Base-by-base conservation (phyloP, 345 rosid genomes). In the Cardamine chenopodiifolia region DNA sequence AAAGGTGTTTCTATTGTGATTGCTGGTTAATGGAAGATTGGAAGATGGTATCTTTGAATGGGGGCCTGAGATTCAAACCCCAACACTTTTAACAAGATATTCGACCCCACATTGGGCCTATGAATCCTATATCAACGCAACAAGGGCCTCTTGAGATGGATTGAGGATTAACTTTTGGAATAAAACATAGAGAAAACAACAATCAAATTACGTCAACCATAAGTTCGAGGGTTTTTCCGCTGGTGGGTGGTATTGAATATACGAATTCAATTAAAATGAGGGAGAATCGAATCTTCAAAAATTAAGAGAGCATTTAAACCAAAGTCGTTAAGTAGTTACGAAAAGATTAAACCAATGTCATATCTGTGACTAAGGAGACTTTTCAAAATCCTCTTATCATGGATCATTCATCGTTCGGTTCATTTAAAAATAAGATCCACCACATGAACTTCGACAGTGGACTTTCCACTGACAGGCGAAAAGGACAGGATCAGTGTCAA, bases 401-500 rank as follows among this genome's bases (percentile, higher is more conserved):
- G 57, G 61, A 56, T 37, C 48, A 20, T 60, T 28, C 25, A 45
- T 12, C 32, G 56, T 47, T 47, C 0, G 32, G 56, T 12, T 28
- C 12, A 56, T 18, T 17, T 18, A 31, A 13, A 66, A 67, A 17
- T 14, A 52, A 72, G 56, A 57, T 31, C 35, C 56, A 73, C 70
- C 56, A 73, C 70, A 53, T 73, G 64, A 72, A 72, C 22, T 35
- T 25, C 15, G 29, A 50, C 40, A 34, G 34, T 66, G 23, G 59
- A 66, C 72, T 66, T 58, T 37, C 70, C 80, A 76, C 58, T 55
- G 80, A 62, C 14, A 6, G 23, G 47, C 26, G 54, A 55, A 57
- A 57, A 70, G 29, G 54, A 70, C 65, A 70, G 40, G 8, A 54
- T 7, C 75, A 62, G 66, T 55, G 71, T 70, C 71, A 70, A 75